phyloP scores from a whole-genome alignment of 352 stramenopile species.

The Phytophthora rubi region DNA sequence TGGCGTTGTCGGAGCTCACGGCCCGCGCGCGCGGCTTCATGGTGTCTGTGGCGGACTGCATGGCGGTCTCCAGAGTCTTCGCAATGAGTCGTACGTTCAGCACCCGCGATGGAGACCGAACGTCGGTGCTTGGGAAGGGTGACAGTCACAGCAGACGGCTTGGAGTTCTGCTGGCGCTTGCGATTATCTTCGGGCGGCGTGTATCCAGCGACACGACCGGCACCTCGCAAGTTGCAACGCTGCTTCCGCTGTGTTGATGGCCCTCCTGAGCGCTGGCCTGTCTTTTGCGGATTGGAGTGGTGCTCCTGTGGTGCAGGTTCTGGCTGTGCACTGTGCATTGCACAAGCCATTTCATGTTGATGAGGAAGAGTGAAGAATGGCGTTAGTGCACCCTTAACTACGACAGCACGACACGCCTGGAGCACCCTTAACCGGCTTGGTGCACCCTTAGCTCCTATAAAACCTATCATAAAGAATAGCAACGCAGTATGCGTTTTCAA shows the following conservation, averaged over 20 bases:
- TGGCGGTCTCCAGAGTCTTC: constrained; percentile 21
- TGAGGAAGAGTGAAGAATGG: neutral
- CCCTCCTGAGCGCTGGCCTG: constrained; percentile 31
- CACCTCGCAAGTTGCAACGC: constrained; percentile 4
- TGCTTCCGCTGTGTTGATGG: constrained; percentile 24
- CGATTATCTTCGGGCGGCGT: constrained; percentile 16
- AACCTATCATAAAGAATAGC: too few relatives aligned
- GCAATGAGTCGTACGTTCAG: constrained; percentile 31
- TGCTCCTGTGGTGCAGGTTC: neutral
- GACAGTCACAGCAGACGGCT: constrained; percentile 11
- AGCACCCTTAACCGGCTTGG: too few relatives aligned
- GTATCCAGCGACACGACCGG: constrained; percentile 2
- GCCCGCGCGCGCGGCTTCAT: constrained; percentile 26
- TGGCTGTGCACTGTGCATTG: constrained; percentile 2
- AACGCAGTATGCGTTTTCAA: too few relatives aligned
- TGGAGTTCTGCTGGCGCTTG: constrained; percentile 19
- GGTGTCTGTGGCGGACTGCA: constrained; percentile 23
- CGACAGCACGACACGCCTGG: too few relatives aligned
- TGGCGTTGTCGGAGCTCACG: constrained; percentile 33
- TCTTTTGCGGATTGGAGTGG: constrained; percentile 33
- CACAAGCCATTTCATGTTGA: constrained; percentile 24
- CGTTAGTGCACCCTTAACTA: too few relatives aligned
- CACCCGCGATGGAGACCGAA: constrained; percentile 24
- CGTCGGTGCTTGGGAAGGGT: constrained; percentile 8
- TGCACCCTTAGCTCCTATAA: too few relatives aligned